Percentiles rank a stretch among this genome's conserved stretches.
phyloP scores from a whole-genome alignment of 2,329 filamentous ascomycete species.

The Tolypocladium amazonense region DNA sequence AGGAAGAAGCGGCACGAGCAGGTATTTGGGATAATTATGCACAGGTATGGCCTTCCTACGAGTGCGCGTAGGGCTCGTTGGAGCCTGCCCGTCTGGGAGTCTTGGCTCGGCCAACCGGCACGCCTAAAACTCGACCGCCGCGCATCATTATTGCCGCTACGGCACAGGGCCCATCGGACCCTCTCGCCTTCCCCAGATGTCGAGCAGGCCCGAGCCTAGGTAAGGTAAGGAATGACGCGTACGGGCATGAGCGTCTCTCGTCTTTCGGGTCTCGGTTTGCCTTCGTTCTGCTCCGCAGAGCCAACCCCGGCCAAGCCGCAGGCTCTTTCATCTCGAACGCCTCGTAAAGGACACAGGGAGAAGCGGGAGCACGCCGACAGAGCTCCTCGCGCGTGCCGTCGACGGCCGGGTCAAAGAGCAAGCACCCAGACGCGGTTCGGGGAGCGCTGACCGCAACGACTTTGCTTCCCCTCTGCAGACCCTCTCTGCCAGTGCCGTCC shows the following conservation, averaged over 20 bases:
- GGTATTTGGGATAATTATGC: background rate
- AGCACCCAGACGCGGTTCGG: too few relatives aligned
- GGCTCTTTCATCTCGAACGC: background rate
- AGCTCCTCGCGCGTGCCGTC: too few relatives aligned
- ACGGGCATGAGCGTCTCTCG: background rate
- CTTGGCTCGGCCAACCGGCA: conserved; percentile 7
- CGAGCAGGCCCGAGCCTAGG: too few relatives aligned
- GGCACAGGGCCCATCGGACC: background rate
- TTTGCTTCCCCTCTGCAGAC: too few relatives aligned
- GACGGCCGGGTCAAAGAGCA: too few relatives aligned
- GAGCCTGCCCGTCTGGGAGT: background rate
- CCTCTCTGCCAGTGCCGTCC: too few relatives aligned
- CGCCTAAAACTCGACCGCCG: conserved; percentile 1
- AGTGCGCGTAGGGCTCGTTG: background rate
- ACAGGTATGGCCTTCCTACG: background rate
- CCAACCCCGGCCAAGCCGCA: background rate
- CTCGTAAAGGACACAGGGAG: too few relatives aligned
- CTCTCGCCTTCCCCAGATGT: background rate
- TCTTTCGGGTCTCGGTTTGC: too few relatives aligned
- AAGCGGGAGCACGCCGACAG: too few relatives aligned
- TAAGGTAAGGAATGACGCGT: too few relatives aligned
- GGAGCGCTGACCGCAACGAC: too few relatives aligned
- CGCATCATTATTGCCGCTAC: conserved; percentile 1
- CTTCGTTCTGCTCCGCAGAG: too few relatives aligned
- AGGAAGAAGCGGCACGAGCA: background rate